Evolutionary conservation across 208 protist species (phyloP), one percentile per base, ranked within the genome.

Genomic region (Acanthamoeba sp.): DNA sequence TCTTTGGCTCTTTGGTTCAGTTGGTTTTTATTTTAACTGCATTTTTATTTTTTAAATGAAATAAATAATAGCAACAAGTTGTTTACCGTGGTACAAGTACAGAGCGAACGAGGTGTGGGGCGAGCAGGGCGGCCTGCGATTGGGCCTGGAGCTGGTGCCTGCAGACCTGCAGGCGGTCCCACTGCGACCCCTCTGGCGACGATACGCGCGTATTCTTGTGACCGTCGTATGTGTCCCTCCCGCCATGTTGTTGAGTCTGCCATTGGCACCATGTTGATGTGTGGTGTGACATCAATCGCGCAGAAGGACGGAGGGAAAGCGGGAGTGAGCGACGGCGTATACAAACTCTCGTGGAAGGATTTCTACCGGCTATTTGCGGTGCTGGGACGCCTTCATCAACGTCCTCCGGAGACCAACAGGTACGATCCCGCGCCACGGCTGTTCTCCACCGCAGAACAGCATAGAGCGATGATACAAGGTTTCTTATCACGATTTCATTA

Each of bases 291-390:
- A n/a, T n/a, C n/a, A n/a, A n/a, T n/a, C 1, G 9, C 45, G 69
- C 29, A 48, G 38, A 24, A 22, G 69, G 69, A 7, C 38, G 69
- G 69, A 36, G 38, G 1, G 38, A 22, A 1, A 22, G 34, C 34
- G 7, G 69, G 69, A 16, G 36, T 78, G 69, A 38, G 69, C 3
- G 45, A 22, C 20, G 69, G 69, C 10, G 69, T 78, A 22, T 78
- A 78, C 69, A 48, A n/a, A 78, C 38, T 78, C 7, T 45, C 32
- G 69, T 78, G 69, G 69, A 1, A 16, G 29, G 69, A 78, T 14
- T 78, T 78, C 34, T 78, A 78, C 34, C 69, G 69, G 45, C 69
- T 78, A 2, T 78, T 78, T 20, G 69, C 69, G 36, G 34, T 78
- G 29, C 69, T 78, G 3, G 69, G 32, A 16, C 69, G 69, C n/a